A percentile compares a stretch with the other conserved stretches of the same genome.
Conservation (phyloP, 106 monocot species). For the Dendrobium chrysotoxum region DNA sequence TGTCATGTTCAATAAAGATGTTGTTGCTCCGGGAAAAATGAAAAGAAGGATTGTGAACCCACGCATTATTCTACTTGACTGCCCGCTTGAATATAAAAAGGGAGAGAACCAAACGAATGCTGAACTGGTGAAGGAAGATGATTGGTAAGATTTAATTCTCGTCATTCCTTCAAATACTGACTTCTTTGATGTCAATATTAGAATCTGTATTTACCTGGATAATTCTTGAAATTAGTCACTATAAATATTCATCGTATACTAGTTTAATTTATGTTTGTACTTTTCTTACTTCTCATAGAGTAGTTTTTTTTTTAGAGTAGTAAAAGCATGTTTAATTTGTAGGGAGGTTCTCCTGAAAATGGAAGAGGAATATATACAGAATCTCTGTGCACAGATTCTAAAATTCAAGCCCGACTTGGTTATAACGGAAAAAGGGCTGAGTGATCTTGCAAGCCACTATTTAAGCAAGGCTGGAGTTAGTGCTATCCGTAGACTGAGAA, state of each 20-base stretch:
- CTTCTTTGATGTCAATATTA: neutral
- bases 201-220: neutral
- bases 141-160: conserved; percentile 57
- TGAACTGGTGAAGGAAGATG: conserved; percentile 89
- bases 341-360: conserved; percentile 88
- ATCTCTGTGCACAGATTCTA: conserved; percentile 69
- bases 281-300: too few species aligned
- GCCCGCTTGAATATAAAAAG: conserved; percentile 96
- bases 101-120: conserved; percentile 99
- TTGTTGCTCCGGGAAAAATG: conserved; percentile 98
- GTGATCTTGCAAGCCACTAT: conserved; percentile 91
- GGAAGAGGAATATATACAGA: conserved; percentile 97
- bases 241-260: neutral
- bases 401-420: conserved; percentile 95
- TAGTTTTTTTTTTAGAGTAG: neutral
- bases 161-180: neutral
- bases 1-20: conserved; percentile 96
- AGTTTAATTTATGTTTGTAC: neutral
- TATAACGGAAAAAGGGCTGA: conserved; percentile 91
- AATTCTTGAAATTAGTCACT: neutral
- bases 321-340: conserved; percentile 10
- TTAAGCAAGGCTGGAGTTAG: conserved; percentile 92
- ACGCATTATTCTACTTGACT: conserved; percentile 90
- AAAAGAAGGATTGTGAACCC: conserved; percentile 87
- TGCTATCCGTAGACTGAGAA: conserved; percentile 80